Percentiles rank a stretch among this genome's conserved stretches.
These are phyloP conservation scores for Fusarium austroafricanum DNA, from an alignment of 2,329 filamentous ascomycete species.

Conservation along the genomic window DNA sequence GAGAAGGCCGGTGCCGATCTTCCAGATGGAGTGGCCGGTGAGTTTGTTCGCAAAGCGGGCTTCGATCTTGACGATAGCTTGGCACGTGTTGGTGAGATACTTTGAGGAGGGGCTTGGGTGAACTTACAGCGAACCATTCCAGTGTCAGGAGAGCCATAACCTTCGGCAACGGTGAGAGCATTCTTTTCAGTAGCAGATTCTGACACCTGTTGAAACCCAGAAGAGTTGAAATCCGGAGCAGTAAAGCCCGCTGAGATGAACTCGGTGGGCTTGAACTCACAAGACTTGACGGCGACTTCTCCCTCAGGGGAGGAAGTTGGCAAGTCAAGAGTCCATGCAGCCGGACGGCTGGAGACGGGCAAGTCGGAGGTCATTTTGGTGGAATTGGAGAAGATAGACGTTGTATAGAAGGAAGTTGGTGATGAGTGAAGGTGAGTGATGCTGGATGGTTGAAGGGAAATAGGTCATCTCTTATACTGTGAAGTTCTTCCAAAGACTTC, in stretches of 20 bases:
- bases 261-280: neutral
- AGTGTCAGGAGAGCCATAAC: neutral
- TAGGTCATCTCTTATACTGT: neutral
- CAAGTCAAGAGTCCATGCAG: constrained; percentile 24
- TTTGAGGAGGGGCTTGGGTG: too few relatives aligned
- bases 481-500: too few relatives aligned
- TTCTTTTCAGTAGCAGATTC: neutral
- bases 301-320: neutral
- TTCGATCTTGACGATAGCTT: constrained; percentile 37
- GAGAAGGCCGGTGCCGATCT: constrained; percentile 33
- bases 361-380: neutral
- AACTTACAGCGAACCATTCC: constrained; percentile 18
- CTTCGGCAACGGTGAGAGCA: neutral
- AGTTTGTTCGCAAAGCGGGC: constrained; percentile 21
- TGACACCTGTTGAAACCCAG: constrained; percentile 2
- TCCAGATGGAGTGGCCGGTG: constrained; percentile 24
- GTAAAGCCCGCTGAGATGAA: neutral
- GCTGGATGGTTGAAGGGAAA: neutral
- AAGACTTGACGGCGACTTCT: neutral
- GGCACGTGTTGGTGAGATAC: too few relatives aligned
- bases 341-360: neutral
- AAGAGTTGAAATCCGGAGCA: neutral
- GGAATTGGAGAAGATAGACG: neutral
- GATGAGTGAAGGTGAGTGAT: neutral
- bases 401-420: neutral